Percentiles rank a stretch among this genome's conserved stretches.
Conservation (phyloP, 495 filamentous ascomycete species). For the Lophiostoma macrostomum region DNA sequence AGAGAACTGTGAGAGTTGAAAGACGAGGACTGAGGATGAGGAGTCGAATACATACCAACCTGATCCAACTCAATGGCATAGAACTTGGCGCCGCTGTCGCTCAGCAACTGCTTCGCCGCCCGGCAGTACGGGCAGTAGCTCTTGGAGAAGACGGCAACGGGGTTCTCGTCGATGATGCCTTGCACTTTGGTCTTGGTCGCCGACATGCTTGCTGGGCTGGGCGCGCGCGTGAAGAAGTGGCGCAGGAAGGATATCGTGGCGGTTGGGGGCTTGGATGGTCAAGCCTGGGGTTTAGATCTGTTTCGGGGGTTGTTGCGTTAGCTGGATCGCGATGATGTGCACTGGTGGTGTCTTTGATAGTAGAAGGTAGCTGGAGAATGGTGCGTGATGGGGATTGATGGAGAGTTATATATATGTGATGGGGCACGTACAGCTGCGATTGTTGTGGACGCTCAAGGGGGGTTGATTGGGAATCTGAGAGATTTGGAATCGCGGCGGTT, state of each 20-base stretch:
- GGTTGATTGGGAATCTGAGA: conserved; percentile 12
- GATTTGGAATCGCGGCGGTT: conserved; percentile 7
- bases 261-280: conserved; percentile 20
- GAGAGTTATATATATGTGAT: neutral
- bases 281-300: neutral
- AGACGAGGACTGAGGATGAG: too few species aligned
- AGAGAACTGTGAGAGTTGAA: too few species aligned
- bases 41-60: conserved; percentile 56
- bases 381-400: neutral
- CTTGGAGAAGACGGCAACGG: conserved; percentile 94
- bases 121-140: conserved; percentile 95
- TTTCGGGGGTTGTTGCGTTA: neutral
- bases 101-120: conserved; percentile 71
- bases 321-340: neutral
- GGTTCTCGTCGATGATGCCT: conserved; percentile 83
- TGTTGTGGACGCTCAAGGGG: neutral
- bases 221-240: conserved; percentile 65
- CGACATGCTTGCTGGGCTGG: conserved; percentile 67
- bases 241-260: conserved; percentile 61
- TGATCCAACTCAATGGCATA: conserved; percentile 79
- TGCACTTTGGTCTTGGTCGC: conserved; percentile 84
- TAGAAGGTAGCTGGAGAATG: neutral
- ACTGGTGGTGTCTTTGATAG: neutral
- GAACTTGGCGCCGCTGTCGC: conserved; percentile 67
- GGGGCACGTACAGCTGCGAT: neutral